Evolutionary conservation across 768 basidiomycete genomes (phyloP).

Genomic region (Myochromella boudieri): DNA sequence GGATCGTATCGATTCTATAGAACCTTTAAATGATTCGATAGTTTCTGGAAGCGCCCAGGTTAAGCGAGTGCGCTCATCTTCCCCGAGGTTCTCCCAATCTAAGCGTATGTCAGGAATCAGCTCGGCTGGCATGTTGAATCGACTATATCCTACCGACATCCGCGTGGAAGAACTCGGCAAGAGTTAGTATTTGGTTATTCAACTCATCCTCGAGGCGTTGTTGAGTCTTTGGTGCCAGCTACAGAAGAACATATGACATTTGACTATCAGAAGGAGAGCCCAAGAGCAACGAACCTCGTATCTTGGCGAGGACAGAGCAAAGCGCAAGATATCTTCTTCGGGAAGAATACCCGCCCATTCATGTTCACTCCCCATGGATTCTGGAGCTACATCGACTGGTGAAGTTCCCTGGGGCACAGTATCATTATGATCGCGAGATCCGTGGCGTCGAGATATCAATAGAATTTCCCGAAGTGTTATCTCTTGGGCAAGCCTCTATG

Average conservation of each 20-base stretch:
- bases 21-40: slow-evolving; percentile 5
- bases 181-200: slow-evolving; percentile 16
- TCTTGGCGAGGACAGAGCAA: slow-evolving; percentile 9
- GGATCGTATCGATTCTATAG: slow-evolving; percentile 6
- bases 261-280: background rate
- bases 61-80: slow-evolving; percentile 5
- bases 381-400: no score
- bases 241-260: background rate
- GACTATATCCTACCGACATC: slow-evolving; percentile 13
- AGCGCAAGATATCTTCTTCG: slow-evolving; percentile 14
- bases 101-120: background rate
- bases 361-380: background rate
- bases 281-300: slow-evolving; percentile 7
- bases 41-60: slow-evolving; percentile 7
- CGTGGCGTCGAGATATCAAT: background rate
- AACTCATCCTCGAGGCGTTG: slow-evolving; percentile 20
- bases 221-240: slow-evolving; percentile 11
- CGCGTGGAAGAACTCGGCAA: slow-evolving; percentile 23
- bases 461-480: slow-evolving; percentile 6
- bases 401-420: no score
- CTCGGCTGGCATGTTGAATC: background rate
- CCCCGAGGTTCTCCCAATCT: slow-evolving; percentile 12
- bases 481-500: slow-evolving; percentile 9
- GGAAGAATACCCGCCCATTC: slow-evolving; percentile 2
- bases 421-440: no score